Evolutionary conservation across 129 eudicot species (phyloP).

Genomic region (Chrysanthemum makinoi): DNA sequence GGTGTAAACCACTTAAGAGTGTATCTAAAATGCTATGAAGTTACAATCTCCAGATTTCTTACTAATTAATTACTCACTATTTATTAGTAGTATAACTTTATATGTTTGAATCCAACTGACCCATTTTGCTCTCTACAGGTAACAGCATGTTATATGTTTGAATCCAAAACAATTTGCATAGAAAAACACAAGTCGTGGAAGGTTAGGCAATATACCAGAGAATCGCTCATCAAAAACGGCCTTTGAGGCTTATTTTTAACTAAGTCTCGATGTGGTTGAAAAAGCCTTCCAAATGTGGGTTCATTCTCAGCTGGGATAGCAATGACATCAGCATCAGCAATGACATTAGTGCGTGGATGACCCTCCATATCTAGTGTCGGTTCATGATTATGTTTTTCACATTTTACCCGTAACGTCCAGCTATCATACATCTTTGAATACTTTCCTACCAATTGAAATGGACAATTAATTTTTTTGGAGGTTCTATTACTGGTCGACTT

Average conservation of each 20-base stretch:
- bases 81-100: too few species aligned
- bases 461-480: too few species aligned
- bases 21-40: not conserved
- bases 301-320: not conserved
- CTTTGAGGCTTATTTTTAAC: not conserved
- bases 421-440: too few species aligned
- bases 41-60: not conserved
- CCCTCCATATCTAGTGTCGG: too few species aligned
- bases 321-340: not conserved
- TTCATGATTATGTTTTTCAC: too few species aligned
- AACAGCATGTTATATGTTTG: not conserved
- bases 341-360: too few species aligned
- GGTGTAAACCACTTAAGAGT: not conserved
- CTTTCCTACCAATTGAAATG: too few species aligned
- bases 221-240: not conserved
- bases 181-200: not conserved
- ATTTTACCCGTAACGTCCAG: too few species aligned
- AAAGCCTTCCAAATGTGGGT: not conserved
- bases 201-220: not conserved
- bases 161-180: not conserved
- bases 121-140: not conserved
- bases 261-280: conserved; percentile 5
- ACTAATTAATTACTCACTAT: too few species aligned
- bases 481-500: too few species aligned
- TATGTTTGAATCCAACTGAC: too few species aligned